Evolutionary conservation across 2,329 filamentous ascomycete genomes (phyloP).

Genomic region (Apiospora arundinis): DNA sequence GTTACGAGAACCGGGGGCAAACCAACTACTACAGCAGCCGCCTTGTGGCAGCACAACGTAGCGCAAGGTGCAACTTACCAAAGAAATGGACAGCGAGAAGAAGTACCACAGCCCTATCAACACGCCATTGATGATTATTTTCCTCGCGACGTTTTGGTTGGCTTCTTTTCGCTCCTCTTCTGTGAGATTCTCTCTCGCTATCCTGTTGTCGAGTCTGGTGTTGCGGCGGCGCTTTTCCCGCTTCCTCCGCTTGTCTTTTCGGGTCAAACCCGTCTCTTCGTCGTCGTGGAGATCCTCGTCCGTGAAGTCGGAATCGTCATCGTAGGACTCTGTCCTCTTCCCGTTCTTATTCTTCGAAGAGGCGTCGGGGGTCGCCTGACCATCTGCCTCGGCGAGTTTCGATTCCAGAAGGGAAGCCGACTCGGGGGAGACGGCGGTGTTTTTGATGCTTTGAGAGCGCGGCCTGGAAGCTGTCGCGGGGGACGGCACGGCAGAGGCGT

Average conservation of each 20-base stretch:
- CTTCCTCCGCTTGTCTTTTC: slow-evolving; percentile 72
- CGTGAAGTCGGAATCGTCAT: slow-evolving; percentile 62
- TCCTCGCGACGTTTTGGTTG: slow-evolving; percentile 74
- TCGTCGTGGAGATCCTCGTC: slow-evolving; percentile 82
- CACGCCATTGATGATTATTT: slow-evolving; percentile 74
- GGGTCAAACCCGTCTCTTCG: slow-evolving; percentile 87
- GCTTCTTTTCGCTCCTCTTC: slow-evolving; percentile 77
- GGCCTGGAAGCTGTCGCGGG: slow-evolving; percentile 34
- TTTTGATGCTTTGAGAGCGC: slow-evolving; percentile 37
- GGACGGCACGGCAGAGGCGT: slow-evolving; percentile 25
- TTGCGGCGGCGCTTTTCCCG: slow-evolving; percentile 71
- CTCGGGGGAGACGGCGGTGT: slow-evolving; percentile 29
- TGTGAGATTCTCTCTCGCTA: slow-evolving; percentile 68
- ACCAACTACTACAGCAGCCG: neutral
- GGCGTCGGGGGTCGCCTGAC: neutral
- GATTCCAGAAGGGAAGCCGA: neutral
- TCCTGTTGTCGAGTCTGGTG: slow-evolving; percentile 72
- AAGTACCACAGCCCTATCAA: slow-evolving; percentile 87
- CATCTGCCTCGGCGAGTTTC: slow-evolving; percentile 43
- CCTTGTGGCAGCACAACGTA: neutral
- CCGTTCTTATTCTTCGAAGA: slow-evolving; percentile 34
- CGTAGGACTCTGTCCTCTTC: slow-evolving; percentile 34
- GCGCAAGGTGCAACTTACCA: slow-evolving; percentile 62
- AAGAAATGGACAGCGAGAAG: slow-evolving; percentile 91
- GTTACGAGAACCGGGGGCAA: neutral